Evolutionary conservation across 1,139 yeast genomes (phyloP), one percentile per base, ranked within the genome.

Genomic region (Saccharomyces pastorianus): DNA sequence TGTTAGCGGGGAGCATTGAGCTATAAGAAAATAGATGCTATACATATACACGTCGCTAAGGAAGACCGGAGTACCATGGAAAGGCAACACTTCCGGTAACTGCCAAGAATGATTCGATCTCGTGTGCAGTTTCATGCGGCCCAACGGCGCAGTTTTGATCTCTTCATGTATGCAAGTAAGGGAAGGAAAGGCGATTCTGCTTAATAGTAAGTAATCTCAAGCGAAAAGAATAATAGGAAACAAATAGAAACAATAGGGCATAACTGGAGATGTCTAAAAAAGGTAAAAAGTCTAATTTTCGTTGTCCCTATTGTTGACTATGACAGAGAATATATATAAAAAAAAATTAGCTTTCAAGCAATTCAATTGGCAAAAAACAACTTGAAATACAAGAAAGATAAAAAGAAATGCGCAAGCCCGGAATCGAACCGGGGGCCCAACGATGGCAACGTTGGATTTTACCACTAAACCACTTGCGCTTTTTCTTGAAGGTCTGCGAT

Each of bases 341-440:
- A 17, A 17, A 17, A n/a, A n/a, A n/a, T n/a, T n/a, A n/a, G n/a
- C n/a, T n/a, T n/a, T n/a, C n/a, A n/a, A n/a, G n/a, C n/a, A n/a
- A n/a, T n/a, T n/a, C n/a, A n/a, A n/a, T n/a, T n/a, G n/a, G n/a
- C n/a, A n/a, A n/a, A n/a, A n/a, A n/a, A n/a, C n/a, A n/a, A n/a
- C n/a, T n/a, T n/a, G n/a, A n/a, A n/a, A n/a, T n/a, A n/a, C n/a
- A n/a, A n/a, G n/a, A n/a, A n/a, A n/a, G n/a, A n/a, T n/a, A n/a
- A n/a, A n/a, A n/a, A n/a, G n/a, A n/a, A 34, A 8, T 34, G 44
- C 44, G 44, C 44, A 38, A 38, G 44, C 44, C 44, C 44, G 44
- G 44, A 38, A 38, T 38, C 44, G 44, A 38, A 38, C 44, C 44
- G 44, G 44, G 44, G 44, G 44, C 44, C 44, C 44, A 38, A 38